Base-by-base conservation (phyloP, 2,329 filamentous ascomycete genomes). In the Fusarium buharicum region DNA sequence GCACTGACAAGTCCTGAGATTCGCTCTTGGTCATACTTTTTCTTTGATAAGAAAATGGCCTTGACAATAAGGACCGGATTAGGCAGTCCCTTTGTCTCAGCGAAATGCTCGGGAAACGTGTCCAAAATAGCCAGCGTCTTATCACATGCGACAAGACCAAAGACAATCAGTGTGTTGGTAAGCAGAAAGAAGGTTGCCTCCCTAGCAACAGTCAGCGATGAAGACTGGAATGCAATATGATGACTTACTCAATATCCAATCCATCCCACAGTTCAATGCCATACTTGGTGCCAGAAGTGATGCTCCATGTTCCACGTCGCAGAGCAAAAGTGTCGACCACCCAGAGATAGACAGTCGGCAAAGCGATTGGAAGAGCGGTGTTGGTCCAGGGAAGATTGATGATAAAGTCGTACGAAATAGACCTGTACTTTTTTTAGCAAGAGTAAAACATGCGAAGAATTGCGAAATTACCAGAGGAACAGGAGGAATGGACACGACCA, bases 151-250 rank as follows among this genome's bases (percentile, higher is more conserved):
- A 87, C 77, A 20, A 90, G 77, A 2, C 90, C 90, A 70, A 89
- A 87, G 0, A 91, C 87, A 51, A 93, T 86, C 17, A 93, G 75
- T 1, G 78, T 78, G 70, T 92, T 92, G 2, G 89, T 91, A 4
- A 84, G 75, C 4, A 92, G 77, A 73, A 93, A 93, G 78, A 92
- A 92, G 8, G 89, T 65, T 0, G 89, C 89, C 72, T 93, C 90
- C 8, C 66, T 69, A 1, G 0, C 0, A 10, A n/a, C 1, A 18
- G n/a, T 55, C 3, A 54, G 36, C 0, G 10, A 11, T n/a, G 1
- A 4, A 12, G 1, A 10, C 2, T 1, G 0, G 3, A 4, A 1
- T 1, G 1, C 0, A 13, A 14, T 13, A 14, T 7, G 30, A 5
- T 0, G 4, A 11, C 60, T 27, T 47, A 68, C 75, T 93, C 90